These are phyloP conservation scores for Trametes versicolor DNA, from an alignment of 1,284 basidiomycete genomes.

Conservation along the genomic window DNA sequence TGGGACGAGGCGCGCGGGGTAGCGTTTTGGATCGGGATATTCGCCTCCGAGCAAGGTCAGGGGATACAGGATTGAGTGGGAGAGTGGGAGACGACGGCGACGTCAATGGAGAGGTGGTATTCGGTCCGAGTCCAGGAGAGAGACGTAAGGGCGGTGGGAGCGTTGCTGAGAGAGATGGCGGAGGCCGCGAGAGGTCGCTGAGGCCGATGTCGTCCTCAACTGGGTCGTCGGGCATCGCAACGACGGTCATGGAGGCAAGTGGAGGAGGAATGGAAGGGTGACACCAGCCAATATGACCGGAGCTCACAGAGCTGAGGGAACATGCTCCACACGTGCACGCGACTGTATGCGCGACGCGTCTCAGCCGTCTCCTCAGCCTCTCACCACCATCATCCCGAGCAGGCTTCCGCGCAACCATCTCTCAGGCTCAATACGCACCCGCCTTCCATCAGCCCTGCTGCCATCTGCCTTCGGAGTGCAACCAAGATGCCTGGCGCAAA, in stretches of 20 bases:
- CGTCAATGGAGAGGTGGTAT: conserved; percentile 32
- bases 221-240: conserved; percentile 37
- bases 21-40: conserved; percentile 54
- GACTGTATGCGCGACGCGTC: conserved; percentile 23
- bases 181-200: conserved; percentile 37
- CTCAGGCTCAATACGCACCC: neutral
- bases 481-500: conserved; percentile 62
- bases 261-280: conserved; percentile 2
- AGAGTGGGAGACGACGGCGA: conserved; percentile 47
- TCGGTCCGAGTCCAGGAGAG: neutral
- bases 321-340: conserved; percentile 18
- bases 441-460: neutral
- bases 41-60: conserved; percentile 27
- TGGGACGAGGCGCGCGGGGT: conserved; percentile 42
- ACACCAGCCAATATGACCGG: neutral
- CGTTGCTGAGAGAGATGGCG: conserved; percentile 24
- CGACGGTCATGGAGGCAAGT: conserved; percentile 10
- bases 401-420: neutral
- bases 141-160: conserved; percentile 27
- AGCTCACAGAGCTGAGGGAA: neutral
- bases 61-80: conserved; percentile 33
- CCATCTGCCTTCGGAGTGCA: neutral
- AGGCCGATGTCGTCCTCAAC: conserved; percentile 45
- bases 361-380: conserved; percentile 1
- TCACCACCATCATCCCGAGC: conserved; percentile 3